Evolutionary conservation across 176 grass and related monocot genomes (phyloP), one percentile per base, ranked within the genome.

Genomic region (Musa schizocarpa): DNA sequence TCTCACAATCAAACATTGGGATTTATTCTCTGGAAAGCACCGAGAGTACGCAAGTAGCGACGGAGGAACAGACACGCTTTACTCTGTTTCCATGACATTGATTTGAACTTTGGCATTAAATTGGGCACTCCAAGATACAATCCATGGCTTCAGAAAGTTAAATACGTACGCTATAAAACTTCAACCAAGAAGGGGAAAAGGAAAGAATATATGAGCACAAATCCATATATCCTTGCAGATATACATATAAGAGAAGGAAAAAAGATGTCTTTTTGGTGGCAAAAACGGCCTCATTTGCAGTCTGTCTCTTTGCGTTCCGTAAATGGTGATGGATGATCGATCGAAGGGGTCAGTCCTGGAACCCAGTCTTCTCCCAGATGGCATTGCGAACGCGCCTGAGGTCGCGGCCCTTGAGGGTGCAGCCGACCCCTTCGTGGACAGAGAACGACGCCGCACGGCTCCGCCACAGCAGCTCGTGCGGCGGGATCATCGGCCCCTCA

Each of bases 361-460:
- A 97, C 50, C 94, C 94, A 56, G 88, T 97, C 83, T 70, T 80
- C 83, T 97, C 89, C 94, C 94, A 97, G 20, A 97, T 87, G n/a
- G 90, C 94, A 72, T 97, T 89, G 11, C 94, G 83, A 68, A 97
- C 88, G 2, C 90, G 83, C 81, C 94, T 93, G 79, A 97, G 86
- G 82, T 97, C 94, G 1, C 90, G 88, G 14, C 94, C 94, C 85
- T 97, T 97, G 52, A 97, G 94, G 50, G 94, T 97, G 74, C 94
- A 49, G 2, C 94, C 94, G 68, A 91, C 52, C 77, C 94, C 94
- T 81, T 97, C 90, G 55, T 97, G 90, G 77, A 97, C 94, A 77
- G 94, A 97, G 72, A 88, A 43, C 13, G 88, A 88, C 69, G 88
- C 76, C 13, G 83, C 81, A 9, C 87, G 86, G 88, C 86, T 78